A percentile compares a stretch with the other conserved stretches of the same genome.
phyloP scores from a whole-genome alignment of 192 early-diverging fungal genomes.

The Linnemannia hyalina region DNA sequence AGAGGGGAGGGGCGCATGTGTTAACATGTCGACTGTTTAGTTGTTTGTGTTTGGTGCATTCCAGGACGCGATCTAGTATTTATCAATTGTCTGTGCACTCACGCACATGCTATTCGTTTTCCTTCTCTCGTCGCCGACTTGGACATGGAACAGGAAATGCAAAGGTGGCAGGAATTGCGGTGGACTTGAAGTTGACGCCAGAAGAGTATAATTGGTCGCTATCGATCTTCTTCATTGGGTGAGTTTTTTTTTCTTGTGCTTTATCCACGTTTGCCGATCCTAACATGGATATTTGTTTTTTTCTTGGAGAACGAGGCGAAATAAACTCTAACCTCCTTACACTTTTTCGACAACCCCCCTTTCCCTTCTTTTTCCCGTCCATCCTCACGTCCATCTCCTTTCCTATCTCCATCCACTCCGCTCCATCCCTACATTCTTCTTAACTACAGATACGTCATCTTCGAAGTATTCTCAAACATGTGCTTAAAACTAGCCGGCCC shows the following conservation, averaged over 20 bases:
- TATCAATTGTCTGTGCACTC: not conserved
- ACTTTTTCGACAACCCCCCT: not conserved
- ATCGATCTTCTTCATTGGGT: conserved; percentile 75
- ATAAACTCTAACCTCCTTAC: not conserved
- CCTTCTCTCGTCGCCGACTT: not conserved
- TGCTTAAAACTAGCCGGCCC: conserved; percentile 68
- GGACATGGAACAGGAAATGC: conserved; percentile 61
- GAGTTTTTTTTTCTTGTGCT: not conserved
- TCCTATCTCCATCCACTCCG: not conserved
- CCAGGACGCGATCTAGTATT: not conserved
- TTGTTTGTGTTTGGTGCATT: not conserved
- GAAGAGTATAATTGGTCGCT: conserved; percentile 69
- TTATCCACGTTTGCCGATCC: not conserved
- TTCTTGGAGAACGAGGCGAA: not conserved
- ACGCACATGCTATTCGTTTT: not conserved
- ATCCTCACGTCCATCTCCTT: too few species aligned
- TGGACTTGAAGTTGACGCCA: conserved; percentile 59
- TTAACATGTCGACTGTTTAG: not conserved
- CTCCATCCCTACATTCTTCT: not conserved
- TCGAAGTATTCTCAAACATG: conserved; percentile 78
- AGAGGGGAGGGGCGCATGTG: too few species aligned
- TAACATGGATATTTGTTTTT: not conserved
- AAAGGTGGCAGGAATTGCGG: conserved; percentile 63
- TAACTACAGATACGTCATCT: conserved; percentile 61
- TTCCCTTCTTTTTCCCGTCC: too few species aligned